A percentile compares a stretch with the other conserved stretches of the same genome.
Evolutionary conservation across 2,329 filamentous ascomycete genomes (phyloP).

Genomic region (Lachnum nothofagi): DNA sequence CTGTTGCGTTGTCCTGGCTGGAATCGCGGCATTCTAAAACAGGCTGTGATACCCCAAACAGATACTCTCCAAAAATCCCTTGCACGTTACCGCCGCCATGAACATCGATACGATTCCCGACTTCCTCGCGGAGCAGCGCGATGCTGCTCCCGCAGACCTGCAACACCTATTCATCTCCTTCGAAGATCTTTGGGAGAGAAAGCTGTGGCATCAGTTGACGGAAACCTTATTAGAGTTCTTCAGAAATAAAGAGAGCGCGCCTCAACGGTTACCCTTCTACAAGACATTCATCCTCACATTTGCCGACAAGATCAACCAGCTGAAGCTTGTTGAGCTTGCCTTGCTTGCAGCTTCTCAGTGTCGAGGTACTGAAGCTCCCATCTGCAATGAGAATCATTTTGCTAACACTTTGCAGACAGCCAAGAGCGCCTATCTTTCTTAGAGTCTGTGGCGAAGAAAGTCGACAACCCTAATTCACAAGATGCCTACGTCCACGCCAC

Average conservation of each 20-base stretch:
- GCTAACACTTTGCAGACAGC: constrained; percentile 56
- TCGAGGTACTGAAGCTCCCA: constrained; percentile 49
- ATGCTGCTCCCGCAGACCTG: constrained; percentile 78
- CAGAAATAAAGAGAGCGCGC: constrained; percentile 70
- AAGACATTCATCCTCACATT: constrained; percentile 94
- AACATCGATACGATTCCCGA: constrained; percentile 83
- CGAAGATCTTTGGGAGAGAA: constrained; percentile 96
- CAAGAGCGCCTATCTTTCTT: constrained; percentile 82
- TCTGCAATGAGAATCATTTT: neutral
- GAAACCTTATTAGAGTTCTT: constrained; percentile 86
- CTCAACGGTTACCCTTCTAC: constrained; percentile 84
- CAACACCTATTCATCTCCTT: constrained; percentile 86
- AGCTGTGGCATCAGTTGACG: constrained; percentile 98
- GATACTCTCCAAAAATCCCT: neutral
- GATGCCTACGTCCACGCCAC: constrained; percentile 94
- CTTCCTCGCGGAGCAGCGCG: constrained; percentile 86
- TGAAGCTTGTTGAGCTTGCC: constrained; percentile 90
- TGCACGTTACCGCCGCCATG: constrained; percentile 47
- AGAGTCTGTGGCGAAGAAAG: constrained; percentile 74
- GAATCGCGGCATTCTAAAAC: neutral
- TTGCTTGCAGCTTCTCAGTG: constrained; percentile 83
- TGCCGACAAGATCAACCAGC: constrained; percentile 96
- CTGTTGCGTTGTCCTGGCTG: neutral
- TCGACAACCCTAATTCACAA: constrained; percentile 87
- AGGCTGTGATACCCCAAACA: neutral